phyloP scores from a whole-genome alignment of 2,329 filamentous ascomycete species.

The Ceratocystis variospora region DNA sequence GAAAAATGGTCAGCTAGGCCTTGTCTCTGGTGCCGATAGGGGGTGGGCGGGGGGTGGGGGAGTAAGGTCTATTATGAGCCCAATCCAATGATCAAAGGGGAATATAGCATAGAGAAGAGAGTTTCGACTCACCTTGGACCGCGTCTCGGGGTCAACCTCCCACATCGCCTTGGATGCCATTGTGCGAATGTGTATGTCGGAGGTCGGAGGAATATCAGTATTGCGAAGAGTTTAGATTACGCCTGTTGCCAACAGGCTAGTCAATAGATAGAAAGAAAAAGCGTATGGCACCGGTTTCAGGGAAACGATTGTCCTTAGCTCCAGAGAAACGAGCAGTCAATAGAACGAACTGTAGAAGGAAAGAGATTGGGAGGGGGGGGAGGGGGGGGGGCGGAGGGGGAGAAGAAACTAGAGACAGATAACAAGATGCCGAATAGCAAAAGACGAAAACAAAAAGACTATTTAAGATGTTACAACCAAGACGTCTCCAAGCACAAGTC shows the following conservation, averaged over 20 bases:
- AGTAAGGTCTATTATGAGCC: neutral
- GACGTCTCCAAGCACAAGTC: neutral
- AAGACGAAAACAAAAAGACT: neutral
- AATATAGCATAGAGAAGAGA: neutral
- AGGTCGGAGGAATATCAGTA: neutral
- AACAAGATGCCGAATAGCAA: neutral
- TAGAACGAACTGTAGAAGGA: neutral
- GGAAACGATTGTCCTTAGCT: neutral
- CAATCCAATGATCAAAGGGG: neutral
- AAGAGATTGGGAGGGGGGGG: neutral
- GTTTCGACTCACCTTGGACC: constrained; percentile 59
- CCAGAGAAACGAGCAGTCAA: neutral
- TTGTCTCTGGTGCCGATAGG: neutral
- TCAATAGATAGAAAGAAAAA: neutral
- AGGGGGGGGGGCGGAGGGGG: neutral
- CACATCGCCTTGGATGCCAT: constrained; percentile 74
- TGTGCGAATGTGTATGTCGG: constrained; percentile 18
- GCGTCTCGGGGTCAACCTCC: constrained; percentile 97
- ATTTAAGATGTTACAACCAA: neutral
- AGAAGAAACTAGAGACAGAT: neutral
- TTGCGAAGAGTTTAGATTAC: neutral
- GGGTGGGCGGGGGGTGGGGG: too few relatives aligned
- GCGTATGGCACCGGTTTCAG: neutral
- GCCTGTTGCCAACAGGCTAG: neutral
- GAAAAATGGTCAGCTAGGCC: neutral